A percentile compares a stretch with the other conserved stretches of the same genome.
phyloP scores from a whole-genome alignment of 805 yeast species.

The Candida sakaeoensis region DNA sequence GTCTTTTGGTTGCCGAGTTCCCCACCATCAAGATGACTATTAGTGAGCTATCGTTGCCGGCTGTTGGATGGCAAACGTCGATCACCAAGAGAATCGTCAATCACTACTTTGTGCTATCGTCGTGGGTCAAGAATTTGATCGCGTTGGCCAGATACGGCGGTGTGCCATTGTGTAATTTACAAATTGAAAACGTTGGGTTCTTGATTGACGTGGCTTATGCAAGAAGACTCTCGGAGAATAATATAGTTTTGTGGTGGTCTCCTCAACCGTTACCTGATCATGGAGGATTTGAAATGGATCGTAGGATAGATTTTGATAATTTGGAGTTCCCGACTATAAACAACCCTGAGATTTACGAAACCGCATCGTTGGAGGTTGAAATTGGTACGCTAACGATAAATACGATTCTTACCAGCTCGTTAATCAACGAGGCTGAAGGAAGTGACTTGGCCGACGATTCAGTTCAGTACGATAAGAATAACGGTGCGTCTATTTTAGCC shows the following conservation, averaged over 20 bases:
- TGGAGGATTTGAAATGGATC: constrained; percentile 76
- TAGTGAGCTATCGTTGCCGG: constrained; percentile 59
- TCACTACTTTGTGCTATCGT: constrained; percentile 68
- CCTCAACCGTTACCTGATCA: constrained; percentile 73
- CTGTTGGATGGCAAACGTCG: constrained; percentile 77
- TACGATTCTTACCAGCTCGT: constrained; percentile 78
- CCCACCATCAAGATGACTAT: constrained; percentile 63
- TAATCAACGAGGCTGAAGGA: constrained; percentile 86
- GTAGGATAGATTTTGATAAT: constrained; percentile 49
- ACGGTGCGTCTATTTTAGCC: constrained; percentile 53
- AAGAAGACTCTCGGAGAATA: constrained; percentile 59
- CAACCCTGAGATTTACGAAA: constrained; percentile 73
- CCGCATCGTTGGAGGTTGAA: constrained; percentile 74
- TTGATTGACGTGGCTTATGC: constrained; percentile 87
- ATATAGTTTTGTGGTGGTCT: constrained; percentile 93
- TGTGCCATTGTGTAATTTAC: constrained; percentile 83
- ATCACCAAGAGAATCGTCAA: constrained; percentile 62
- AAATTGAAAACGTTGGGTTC: constrained; percentile 70
- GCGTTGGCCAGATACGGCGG: constrained; percentile 67
- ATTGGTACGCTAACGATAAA: constrained; percentile 79
- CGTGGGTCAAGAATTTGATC: constrained; percentile 66
- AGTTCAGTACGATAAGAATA: constrained; percentile 29
- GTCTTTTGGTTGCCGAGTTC: constrained; percentile 48
- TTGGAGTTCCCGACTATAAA: constrained; percentile 69
- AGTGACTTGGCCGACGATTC: constrained; percentile 60